These are phyloP conservation scores for Flaveria bidentis DNA, from an alignment of 129 eudicot species.

Conservation along the genomic window DNA sequence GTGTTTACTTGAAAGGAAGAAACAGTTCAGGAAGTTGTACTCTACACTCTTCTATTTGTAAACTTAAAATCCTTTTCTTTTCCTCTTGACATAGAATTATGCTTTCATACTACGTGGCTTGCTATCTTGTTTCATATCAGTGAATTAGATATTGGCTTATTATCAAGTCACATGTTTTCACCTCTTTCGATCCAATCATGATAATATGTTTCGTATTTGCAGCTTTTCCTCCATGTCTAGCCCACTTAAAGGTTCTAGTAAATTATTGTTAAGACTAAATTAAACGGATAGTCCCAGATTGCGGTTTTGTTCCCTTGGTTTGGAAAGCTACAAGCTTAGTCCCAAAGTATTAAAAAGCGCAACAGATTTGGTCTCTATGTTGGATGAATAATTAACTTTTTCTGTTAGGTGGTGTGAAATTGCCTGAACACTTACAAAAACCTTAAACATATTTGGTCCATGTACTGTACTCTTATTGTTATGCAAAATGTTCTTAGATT, in stretches of 20 bases:
- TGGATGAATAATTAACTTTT: no score
- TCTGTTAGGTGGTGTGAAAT: no score
- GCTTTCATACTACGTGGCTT: slow-evolving; percentile 10
- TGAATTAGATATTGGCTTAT: neutral
- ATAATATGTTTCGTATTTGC: neutral
- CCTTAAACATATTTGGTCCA: no score
- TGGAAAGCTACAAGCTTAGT: no score
- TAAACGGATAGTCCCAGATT: no score
- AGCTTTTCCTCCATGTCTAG: neutral
- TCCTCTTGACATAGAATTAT: slow-evolving; percentile 1
- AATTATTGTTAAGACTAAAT: neutral
- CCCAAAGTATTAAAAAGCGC: no score
- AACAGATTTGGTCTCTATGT: no score
- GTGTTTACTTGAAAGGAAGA: neutral
- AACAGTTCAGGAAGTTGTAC: neutral
- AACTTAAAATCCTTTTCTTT: neutral
- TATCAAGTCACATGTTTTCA: neutral
- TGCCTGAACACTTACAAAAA: no score
- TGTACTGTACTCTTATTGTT: no score
- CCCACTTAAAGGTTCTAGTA: neutral
- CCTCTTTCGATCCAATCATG: no score
- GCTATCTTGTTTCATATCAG: neutral
- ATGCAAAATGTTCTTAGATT: no score
- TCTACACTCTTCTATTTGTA: neutral
- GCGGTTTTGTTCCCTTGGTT: no score